These are phyloP conservation scores for Incumbomyces lentus DNA, from an alignment of 2,329 filamentous ascomycete species.

Conservation along the genomic window DNA sequence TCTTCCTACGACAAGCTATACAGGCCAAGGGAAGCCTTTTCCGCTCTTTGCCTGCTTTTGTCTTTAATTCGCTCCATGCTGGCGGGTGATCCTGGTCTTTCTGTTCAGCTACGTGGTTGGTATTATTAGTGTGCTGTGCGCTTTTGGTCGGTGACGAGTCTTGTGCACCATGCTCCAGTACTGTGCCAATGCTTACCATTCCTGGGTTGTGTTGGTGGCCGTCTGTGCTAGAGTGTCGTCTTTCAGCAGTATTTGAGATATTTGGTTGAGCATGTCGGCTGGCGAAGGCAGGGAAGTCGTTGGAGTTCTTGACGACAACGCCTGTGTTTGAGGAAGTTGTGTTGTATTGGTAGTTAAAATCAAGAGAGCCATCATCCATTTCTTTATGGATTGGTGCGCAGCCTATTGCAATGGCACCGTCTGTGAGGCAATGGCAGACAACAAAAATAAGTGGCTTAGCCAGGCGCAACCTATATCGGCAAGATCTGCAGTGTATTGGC, in stretches of 20 bases:
- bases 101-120: not conserved
- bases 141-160: too few relatives aligned
- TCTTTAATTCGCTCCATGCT: constrained; percentile 74
- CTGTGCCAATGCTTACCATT: constrained; percentile 4
- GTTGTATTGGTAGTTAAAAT: not conserved
- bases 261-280: not conserved
- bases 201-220: constrained; percentile 4
- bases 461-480: too few relatives aligned
- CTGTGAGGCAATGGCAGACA: too few relatives aligned
- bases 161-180: not conserved
- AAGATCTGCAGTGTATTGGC: too few relatives aligned
- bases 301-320: too few relatives aligned
- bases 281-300: not conserved
- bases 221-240: not conserved
- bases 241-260: not conserved
- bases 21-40: constrained; percentile 88
- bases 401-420: too few relatives aligned
- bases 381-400: too few relatives aligned
- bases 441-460: too few relatives aligned
- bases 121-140: not conserved
- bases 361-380: constrained; percentile 7
- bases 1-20: constrained; percentile 91
- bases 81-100: constrained; percentile 41
- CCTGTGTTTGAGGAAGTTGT: not conserved
- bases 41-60: constrained; percentile 88